phyloP scores from a whole-genome alignment of 2,329 filamentous ascomycete genomes.

The Bipolaris gigantea region DNA sequence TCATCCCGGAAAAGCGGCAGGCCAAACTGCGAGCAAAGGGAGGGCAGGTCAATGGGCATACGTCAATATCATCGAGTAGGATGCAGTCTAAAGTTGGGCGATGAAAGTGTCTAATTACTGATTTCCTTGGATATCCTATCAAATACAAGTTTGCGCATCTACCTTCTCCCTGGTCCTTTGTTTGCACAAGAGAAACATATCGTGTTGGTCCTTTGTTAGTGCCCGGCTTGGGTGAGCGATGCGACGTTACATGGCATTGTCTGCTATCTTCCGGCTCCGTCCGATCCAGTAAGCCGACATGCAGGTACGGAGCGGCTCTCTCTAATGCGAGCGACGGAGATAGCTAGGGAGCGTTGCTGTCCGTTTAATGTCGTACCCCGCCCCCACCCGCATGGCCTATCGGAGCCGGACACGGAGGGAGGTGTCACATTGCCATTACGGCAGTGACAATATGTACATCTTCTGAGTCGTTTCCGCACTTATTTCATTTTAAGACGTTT shows the following conservation, averaged over 20 bases:
- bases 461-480: not conserved
- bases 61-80: conserved; percentile 28
- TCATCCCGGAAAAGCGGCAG: conserved; percentile 28
- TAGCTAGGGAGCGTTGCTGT: not conserved
- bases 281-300: conserved; percentile 22
- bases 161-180: not conserved
- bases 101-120: conserved; percentile 9
- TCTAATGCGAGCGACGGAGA: not conserved
- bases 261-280: conserved; percentile 10
- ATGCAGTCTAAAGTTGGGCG: conserved; percentile 35
- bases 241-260: not conserved
- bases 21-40: conserved; percentile 28
- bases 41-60: conserved; percentile 27
- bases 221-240: not conserved
- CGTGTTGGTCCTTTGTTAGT: not conserved
- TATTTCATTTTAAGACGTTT: not conserved
- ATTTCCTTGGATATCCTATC: not conserved
- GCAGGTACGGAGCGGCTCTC: not conserved
- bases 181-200: not conserved
- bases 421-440: not conserved
- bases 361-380: conserved; percentile 3
- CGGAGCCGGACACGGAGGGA: not conserved
- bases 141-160: not conserved
- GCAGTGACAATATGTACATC: too few species aligned
- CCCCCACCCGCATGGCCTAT: conserved; percentile 7